Percentiles rank a stretch among this genome's conserved stretches.
Conservation (phyloP, 2,329 filamentous ascomycete species). For the Talaromyces rugulosus region DNA sequence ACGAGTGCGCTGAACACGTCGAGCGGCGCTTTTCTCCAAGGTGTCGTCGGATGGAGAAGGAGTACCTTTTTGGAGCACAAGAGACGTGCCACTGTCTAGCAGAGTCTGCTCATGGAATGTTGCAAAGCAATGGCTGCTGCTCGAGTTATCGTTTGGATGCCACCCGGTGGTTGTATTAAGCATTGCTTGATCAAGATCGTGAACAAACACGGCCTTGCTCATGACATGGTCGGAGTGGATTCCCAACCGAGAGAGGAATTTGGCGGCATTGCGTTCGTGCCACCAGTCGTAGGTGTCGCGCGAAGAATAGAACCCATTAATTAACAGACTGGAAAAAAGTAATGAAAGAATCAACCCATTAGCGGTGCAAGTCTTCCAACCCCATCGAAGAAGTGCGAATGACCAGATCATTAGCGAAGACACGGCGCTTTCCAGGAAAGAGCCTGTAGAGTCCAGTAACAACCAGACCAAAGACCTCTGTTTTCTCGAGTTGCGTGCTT, state of each 20-base stretch:
- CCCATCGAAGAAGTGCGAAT: conserved; percentile 60
- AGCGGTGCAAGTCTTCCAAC: conserved; percentile 66
- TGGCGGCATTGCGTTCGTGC: conserved; percentile 72
- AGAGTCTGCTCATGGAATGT: conserved; percentile 42
- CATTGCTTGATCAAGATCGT: conserved; percentile 69
- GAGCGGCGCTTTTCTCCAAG: conserved; percentile 34
- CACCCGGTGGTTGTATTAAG: conserved; percentile 30
- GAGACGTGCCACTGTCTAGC: conserved; percentile 26
- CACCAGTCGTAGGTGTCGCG: conserved; percentile 75
- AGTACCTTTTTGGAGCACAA: conserved; percentile 19
- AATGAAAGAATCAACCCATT: conserved; percentile 70
- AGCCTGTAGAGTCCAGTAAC: conserved; percentile 67
- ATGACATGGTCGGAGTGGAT: conserved; percentile 74
- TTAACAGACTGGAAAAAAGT: conserved; percentile 63
- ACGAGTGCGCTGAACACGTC: conserved; percentile 70
- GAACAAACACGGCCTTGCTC: conserved; percentile 79
- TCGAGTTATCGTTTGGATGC: conserved; percentile 24
- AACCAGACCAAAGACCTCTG: conserved; percentile 62
- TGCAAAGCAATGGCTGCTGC: conserved; percentile 33
- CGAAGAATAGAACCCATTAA: conserved; percentile 72
- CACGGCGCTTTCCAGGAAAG: conserved; percentile 68
- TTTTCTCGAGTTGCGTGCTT: conserved; percentile 54
- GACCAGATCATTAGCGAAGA: conserved; percentile 75
- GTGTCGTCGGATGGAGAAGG: conserved; percentile 22
- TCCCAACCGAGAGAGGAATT: conserved; percentile 77